phyloP scores from a whole-genome alignment of 257 asterid genomes.

The Avicennia marina region DNA sequence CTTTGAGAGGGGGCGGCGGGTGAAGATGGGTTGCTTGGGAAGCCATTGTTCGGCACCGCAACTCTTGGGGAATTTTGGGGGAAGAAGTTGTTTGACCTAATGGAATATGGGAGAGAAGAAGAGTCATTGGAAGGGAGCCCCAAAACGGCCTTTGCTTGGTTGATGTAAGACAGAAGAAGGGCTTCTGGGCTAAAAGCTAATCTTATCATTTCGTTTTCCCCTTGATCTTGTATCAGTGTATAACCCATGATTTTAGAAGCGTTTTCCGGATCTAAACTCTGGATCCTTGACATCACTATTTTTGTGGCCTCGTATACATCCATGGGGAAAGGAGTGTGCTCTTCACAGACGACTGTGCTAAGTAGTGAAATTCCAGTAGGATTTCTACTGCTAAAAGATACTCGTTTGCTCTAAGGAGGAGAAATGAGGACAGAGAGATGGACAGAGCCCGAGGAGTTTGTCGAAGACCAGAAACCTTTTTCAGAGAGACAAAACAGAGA shows the following conservation, averaged over 20 bases:
- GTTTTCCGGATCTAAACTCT: conserved; percentile 54
- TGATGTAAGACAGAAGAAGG: conserved; percentile 41
- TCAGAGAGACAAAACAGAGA: too few species aligned
- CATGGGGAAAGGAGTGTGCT: too few species aligned
- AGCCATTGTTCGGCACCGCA: conserved; percentile 53
- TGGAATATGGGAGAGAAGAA: conserved; percentile 31
- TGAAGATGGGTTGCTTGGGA: conserved; percentile 51
- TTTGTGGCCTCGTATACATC: conserved; percentile 58
- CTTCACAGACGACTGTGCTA: too few species aligned
- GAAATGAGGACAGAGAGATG: too few species aligned
- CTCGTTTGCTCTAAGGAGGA: too few species aligned
- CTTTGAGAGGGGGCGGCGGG: conserved; percentile 42
- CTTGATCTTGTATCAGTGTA: conserved; percentile 79
- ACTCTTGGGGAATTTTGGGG: conserved; percentile 46
- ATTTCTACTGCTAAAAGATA: too few species aligned
- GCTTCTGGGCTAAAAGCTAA: conserved; percentile 78
- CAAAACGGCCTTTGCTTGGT: conserved; percentile 50
- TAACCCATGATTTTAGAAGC: conserved; percentile 67
- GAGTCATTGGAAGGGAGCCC: conserved; percentile 45
- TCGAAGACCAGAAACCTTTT: too few species aligned
- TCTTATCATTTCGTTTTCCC: conserved; percentile 86
- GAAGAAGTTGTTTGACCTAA: conserved; percentile 34
- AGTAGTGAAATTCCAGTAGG: too few species aligned
- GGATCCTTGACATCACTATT: conserved; percentile 54
- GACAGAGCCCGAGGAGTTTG: too few species aligned